phyloP scores from a whole-genome alignment of 2,329 filamentous ascomycete species.

The Aspergillus carbonarius region DNA sequence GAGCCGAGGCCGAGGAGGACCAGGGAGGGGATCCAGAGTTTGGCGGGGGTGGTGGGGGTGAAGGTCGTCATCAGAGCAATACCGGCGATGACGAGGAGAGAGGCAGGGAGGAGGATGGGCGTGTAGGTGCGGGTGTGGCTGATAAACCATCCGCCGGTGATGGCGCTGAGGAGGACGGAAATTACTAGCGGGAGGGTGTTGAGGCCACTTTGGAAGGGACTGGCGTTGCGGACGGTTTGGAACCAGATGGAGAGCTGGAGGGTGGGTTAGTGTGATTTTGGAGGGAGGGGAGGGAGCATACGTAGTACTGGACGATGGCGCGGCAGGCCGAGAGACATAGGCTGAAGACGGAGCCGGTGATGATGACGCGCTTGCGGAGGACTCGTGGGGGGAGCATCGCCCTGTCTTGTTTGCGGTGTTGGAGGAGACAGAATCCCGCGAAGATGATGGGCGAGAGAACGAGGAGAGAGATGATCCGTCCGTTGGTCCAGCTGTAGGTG shows the following conservation, averaged over 20 bases:
- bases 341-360: neutral
- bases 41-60: neutral
- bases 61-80: neutral
- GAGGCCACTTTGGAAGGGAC: neutral
- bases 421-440: neutral
- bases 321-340: neutral
- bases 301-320: slow-evolving; percentile 1
- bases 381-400: neutral
- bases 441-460: neutral
- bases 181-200: neutral
- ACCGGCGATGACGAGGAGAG: neutral
- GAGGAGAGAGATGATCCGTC: neutral
- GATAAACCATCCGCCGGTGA: neutral
- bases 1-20: neutral
- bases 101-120: neutral
- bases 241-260: neutral
- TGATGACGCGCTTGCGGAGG: neutral
- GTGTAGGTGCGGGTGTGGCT: neutral
- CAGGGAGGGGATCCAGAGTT: neutral
- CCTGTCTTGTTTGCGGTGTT: neutral
- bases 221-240: neutral
- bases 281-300: neutral
- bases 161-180: neutral
- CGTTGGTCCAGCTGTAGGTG: neutral
- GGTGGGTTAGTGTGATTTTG: neutral